phyloP scores from a whole-genome alignment of 164 flowering plant genomes.

The Umbilicus rupestris region DNA sequence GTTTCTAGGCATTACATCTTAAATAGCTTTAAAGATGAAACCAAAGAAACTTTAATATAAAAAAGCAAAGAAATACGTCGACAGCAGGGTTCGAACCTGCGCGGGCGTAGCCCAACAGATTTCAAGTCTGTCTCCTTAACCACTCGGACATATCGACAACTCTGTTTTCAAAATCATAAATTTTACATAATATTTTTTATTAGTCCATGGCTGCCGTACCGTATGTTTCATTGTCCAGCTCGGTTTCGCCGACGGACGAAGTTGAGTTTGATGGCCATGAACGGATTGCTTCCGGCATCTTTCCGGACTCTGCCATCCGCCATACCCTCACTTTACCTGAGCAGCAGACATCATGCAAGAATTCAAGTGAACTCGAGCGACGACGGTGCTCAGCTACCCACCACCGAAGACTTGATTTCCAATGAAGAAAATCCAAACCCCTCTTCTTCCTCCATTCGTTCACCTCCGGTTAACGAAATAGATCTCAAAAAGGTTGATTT shows the following conservation, averaged over 20 bases:
- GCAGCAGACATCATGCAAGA: slow-evolving; percentile 13
- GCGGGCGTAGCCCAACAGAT: slow-evolving; percentile 94
- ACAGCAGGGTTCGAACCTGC: slow-evolving; percentile 98
- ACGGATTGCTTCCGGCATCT: slow-evolving; percentile 13
- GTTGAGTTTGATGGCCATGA: not conserved
- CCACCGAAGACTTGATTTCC: too few species aligned
- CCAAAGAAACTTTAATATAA: too few species aligned
- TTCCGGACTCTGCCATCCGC: slow-evolving; percentile 13
- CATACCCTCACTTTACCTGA: not conserved
- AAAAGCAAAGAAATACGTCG: slow-evolving; percentile 29
- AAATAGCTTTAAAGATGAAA: too few species aligned
- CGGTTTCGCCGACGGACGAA: not conserved
- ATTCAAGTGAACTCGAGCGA: slow-evolving; percentile 29
- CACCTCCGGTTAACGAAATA: slow-evolving; percentile 31
- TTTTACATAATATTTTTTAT: not conserved
- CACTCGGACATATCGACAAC: slow-evolving; percentile 92
- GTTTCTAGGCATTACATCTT: too few species aligned
- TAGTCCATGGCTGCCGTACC: not conserved
- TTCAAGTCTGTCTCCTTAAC: slow-evolving; percentile 92
- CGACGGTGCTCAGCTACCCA: slow-evolving; percentile 13
- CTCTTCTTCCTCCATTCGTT: slow-evolving; percentile 12
- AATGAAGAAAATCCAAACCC: slow-evolving; percentile 10
- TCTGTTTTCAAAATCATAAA: not conserved
- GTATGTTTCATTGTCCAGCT: not conserved
- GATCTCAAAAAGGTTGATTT: slow-evolving; percentile 49